Percentiles rank a stretch among this genome's conserved stretches.
Conservation (phyloP, 768 basidiomycete genomes). For the Boletus rubescentipes region DNA sequence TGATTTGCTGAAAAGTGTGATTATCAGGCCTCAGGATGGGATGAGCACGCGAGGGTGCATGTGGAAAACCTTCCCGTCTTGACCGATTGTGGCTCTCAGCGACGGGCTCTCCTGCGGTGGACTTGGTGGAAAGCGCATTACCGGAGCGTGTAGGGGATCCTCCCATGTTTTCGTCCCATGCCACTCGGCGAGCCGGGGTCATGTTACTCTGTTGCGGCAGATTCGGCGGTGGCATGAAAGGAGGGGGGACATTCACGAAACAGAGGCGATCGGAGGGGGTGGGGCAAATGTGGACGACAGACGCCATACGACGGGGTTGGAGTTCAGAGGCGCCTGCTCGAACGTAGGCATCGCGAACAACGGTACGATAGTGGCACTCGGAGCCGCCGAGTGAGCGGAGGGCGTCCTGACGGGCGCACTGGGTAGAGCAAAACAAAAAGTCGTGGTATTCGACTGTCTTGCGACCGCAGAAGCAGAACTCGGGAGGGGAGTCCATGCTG, state of each 20-base stretch:
- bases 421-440: constrained; percentile 28
- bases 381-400: constrained; percentile 22
- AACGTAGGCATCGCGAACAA: constrained; percentile 16
- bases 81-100: not conserved
- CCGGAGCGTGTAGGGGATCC: constrained; percentile 3
- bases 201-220: not conserved
- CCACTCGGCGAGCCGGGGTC: not conserved
- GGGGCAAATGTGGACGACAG: constrained; percentile 4
- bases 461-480: constrained; percentile 25
- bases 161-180: not conserved
- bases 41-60: not conserved
- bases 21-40: not conserved
- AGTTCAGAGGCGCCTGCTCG: constrained; percentile 4
- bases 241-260: not conserved
- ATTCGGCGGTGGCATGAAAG: not conserved
- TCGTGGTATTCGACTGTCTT: constrained; percentile 25
- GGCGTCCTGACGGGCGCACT: constrained; percentile 29
- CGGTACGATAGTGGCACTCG: constrained; percentile 25
- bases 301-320: constrained; percentile 13
- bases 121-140: too few species aligned
- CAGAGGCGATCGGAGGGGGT: not conserved
- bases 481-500: constrained; percentile 4
- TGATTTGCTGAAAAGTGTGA: too few species aligned
- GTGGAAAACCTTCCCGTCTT: not conserved
- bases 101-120: not conserved